These are phyloP conservation scores for Brassica juncea DNA, from an alignment of 345 rosid genomes.

Conservation along the genomic window DNA sequence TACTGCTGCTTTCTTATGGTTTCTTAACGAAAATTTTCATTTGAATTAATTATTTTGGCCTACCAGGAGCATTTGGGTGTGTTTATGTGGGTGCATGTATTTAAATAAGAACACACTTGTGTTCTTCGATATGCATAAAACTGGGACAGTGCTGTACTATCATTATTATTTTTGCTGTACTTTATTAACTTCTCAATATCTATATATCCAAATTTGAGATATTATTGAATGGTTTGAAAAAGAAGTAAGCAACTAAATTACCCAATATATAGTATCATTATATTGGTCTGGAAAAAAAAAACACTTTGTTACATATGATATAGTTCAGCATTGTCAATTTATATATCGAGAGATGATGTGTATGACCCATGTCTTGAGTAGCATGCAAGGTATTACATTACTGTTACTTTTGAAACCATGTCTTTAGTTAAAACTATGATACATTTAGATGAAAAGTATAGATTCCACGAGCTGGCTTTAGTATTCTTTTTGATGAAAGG, in stretches of 20 bases:
- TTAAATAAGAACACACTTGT: constrained; percentile 26
- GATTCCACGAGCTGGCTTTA: constrained; percentile 1
- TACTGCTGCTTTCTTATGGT: constrained; percentile 22
- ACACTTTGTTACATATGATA: neutral
- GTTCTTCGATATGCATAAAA: constrained; percentile 2
- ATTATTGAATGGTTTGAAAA: neutral
- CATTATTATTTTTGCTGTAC: neutral
- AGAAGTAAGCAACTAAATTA: neutral
- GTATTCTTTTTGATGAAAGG: neutral
- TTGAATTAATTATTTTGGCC: constrained; percentile 19
- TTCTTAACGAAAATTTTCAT: neutral
- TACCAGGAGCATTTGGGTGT: constrained; percentile 17
- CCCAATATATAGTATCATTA: neutral
- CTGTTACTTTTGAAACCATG: neutral
- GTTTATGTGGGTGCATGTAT: constrained; percentile 32
- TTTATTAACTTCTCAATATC: neutral
- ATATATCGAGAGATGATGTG: neutral
- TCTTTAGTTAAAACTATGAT: neutral
- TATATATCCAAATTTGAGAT: constrained; percentile 8
- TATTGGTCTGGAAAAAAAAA: neutral
- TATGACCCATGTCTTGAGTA: neutral
- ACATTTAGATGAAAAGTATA: neutral
- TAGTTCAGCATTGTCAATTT: neutral
- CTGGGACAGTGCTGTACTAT: constrained; percentile 2
- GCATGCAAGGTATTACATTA: neutral